Evolutionary conservation across 441 rosid genomes (phyloP).

Genomic region (Populus hybrid): DNA sequence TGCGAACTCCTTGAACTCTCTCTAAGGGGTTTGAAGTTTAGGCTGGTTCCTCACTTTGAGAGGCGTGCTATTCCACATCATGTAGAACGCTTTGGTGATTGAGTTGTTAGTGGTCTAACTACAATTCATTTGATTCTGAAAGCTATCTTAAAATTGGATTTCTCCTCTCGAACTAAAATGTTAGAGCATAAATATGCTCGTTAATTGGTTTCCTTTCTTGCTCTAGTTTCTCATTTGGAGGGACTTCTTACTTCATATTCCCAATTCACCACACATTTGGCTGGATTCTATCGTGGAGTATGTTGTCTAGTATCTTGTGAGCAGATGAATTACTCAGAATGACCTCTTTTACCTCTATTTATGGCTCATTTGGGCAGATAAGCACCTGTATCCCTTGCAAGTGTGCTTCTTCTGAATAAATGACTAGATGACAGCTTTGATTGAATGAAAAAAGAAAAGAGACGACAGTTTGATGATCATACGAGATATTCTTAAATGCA

Average conservation of each 20-base stretch:
- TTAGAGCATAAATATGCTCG: no score
- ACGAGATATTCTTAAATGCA: background rate
- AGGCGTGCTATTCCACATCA: background rate
- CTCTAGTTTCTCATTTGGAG: background rate
- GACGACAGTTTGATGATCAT: background rate
- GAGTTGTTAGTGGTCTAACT: background rate
- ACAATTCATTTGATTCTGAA: background rate
- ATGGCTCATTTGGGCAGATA: background rate
- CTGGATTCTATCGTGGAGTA: background rate
- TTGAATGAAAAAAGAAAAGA: background rate
- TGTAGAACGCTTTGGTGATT: background rate
- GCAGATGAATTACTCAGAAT: background rate
- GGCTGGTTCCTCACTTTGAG: background rate
- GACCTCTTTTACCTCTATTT: background rate
- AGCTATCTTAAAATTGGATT: background rate
- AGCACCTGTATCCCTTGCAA: conserved; percentile 6
- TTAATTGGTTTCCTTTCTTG: background rate
- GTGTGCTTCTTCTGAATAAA: background rate
- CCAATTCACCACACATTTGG: background rate
- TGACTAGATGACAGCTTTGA: background rate
- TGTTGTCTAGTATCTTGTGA: background rate
- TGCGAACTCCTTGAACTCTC: background rate
- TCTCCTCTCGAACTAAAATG: background rate
- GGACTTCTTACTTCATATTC: background rate
- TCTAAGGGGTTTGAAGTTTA: background rate